These are phyloP conservation scores for Raphanus sativus DNA, from an alignment of 345 rosid genomes.

Conservation along the genomic window DNA sequence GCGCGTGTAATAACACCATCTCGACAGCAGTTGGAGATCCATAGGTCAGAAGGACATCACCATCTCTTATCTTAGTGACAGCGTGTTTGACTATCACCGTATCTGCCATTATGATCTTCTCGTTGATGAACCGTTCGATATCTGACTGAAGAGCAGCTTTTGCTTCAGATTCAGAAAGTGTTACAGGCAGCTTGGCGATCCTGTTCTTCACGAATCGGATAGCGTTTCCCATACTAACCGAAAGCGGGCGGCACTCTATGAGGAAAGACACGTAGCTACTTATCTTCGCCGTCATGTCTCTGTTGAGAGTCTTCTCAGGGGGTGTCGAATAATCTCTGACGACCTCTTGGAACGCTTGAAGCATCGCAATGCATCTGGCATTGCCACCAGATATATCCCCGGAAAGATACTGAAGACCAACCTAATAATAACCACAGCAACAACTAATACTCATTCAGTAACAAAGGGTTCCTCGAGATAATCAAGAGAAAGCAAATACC, in stretches of 20 bases:
- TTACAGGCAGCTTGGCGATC: constrained; percentile 71
- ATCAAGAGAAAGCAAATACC: constrained; percentile 43
- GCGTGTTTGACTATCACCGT: constrained; percentile 82
- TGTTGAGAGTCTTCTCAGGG: constrained; percentile 64
- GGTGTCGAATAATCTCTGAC: constrained; percentile 81
- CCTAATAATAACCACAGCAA: constrained; percentile 51
- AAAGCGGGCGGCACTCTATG: constrained; percentile 86
- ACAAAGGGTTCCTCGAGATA: neutral
- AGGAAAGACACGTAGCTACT: constrained; percentile 86
- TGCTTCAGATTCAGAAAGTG: constrained; percentile 72
- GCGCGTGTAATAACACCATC: constrained; percentile 81
- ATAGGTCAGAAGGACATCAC: constrained; percentile 92
- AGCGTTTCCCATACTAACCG: constrained; percentile 94
- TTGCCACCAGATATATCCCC: constrained; percentile 90
- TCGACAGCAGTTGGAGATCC: constrained; percentile 91
- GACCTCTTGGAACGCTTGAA: constrained; percentile 85
- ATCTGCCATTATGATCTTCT: constrained; percentile 77
- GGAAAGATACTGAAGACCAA: constrained; percentile 80
- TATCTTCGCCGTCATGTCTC: constrained; percentile 82
- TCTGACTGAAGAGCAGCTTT: constrained; percentile 66
- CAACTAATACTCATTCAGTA: constrained; percentile 23
- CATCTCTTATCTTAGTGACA: constrained; percentile 81
- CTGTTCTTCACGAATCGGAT: constrained; percentile 72
- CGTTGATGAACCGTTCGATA: constrained; percentile 78
- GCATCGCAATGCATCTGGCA: constrained; percentile 99